These are phyloP conservation scores for Mycena haematopus DNA, from an alignment of 768 basidiomycete genomes.

Conservation along the genomic window DNA sequence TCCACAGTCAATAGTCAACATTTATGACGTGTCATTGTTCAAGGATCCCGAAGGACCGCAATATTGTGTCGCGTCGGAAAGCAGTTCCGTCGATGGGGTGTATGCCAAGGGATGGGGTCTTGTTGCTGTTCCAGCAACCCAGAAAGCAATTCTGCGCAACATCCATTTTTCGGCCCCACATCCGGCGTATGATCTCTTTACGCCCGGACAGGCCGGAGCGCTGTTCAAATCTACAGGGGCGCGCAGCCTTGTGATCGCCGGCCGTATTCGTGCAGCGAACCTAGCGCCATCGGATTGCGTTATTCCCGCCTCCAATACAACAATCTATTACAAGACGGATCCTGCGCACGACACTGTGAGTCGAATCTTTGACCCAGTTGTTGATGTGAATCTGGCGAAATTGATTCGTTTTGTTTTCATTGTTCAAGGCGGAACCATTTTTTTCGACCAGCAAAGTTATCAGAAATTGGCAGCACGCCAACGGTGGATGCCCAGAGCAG, in stretches of 20 bases:
- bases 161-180: slow-evolving; percentile 56
- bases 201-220: slow-evolving; percentile 47
- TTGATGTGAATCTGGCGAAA: no score
- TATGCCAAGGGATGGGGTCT: slow-evolving; percentile 47
- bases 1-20: slow-evolving; percentile 35
- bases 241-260: slow-evolving; percentile 50
- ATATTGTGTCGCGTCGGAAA: slow-evolving; percentile 43
- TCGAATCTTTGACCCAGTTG: not conserved
- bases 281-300: slow-evolving; percentile 40
- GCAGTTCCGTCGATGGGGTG: slow-evolving; percentile 12
- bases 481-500: slow-evolving; percentile 45
- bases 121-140: slow-evolving; percentile 40
- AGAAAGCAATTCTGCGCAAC: slow-evolving; percentile 32
- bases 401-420: no score
- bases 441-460: slow-evolving; percentile 47
- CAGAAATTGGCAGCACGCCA: slow-evolving; percentile 45
- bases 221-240: slow-evolving; percentile 47
- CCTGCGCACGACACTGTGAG: slow-evolving; percentile 53
- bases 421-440: slow-evolving; percentile 50
- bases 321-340: slow-evolving; percentile 51
- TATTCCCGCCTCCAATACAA: slow-evolving; percentile 31
- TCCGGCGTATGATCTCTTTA: slow-evolving; percentile 46
- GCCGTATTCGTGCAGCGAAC: slow-evolving; percentile 46
- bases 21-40: slow-evolving; percentile 38
- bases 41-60: slow-evolving; percentile 33